These are phyloP conservation scores for Coprinopsis sp. DNA, from an alignment of 768 basidiomycete genomes.

Conservation along the genomic window DNA sequence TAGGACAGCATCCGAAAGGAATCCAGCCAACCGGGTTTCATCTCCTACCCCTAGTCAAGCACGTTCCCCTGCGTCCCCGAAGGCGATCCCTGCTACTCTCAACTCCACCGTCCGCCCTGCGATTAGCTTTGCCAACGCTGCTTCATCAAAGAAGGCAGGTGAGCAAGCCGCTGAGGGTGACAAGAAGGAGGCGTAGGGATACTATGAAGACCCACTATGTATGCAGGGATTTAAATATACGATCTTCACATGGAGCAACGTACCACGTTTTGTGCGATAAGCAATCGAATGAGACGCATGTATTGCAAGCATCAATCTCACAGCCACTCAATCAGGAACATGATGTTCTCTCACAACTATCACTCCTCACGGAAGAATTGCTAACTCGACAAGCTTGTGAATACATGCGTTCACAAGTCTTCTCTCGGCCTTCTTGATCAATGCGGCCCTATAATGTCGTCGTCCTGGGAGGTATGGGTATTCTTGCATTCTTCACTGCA, in stretches of 20 bases:
- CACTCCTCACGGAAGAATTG: neutral
- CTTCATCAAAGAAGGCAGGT: constrained; percentile 43
- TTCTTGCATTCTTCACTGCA: constrained; percentile 2
- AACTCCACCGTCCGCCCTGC: constrained; percentile 60
- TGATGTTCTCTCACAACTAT: neutral
- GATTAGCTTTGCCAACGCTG: constrained; percentile 80
- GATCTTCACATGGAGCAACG: too few relatives aligned
- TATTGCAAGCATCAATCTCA: neutral
- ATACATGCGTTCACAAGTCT: neutral
- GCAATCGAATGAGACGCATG: neutral
- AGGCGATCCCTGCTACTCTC: constrained; percentile 27
- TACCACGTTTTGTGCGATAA: too few relatives aligned
- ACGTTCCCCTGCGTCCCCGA: constrained; percentile 27
- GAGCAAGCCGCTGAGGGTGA: constrained; percentile 15
- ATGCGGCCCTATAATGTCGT: constrained; percentile 77
- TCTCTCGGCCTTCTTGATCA: constrained; percentile 1
- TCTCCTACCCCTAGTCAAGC: constrained; percentile 28
- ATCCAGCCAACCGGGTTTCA: constrained; percentile 24
- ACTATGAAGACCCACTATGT: neutral
- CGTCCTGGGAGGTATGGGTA: constrained; percentile 64
- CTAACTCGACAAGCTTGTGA: neutral
- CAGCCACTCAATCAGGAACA: neutral
- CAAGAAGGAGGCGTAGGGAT: neutral
- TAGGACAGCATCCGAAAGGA: constrained; percentile 47
- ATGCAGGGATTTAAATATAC: too few relatives aligned